These are phyloP conservation scores for Alternaria arbusti DNA, from an alignment of 2,329 filamentous ascomycete species.

Conservation along the genomic window DNA sequence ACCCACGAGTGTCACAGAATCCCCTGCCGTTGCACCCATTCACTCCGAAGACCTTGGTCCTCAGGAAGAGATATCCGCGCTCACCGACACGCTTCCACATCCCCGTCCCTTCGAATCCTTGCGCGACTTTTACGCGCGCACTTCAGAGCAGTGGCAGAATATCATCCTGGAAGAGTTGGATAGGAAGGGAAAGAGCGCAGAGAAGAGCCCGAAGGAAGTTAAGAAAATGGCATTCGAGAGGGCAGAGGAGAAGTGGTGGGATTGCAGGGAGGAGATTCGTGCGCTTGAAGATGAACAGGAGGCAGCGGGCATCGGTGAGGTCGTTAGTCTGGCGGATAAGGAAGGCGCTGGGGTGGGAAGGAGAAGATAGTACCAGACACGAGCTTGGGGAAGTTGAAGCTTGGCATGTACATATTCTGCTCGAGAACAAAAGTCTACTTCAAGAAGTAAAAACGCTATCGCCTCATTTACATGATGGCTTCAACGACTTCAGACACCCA, in stretches of 20 bases:
- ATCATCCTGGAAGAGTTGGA: conserved; percentile 77
- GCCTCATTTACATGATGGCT: conserved; percentile 28
- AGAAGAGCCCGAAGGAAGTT: conserved; percentile 83
- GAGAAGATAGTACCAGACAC: conserved; percentile 31
- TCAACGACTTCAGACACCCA: conserved; percentile 64
- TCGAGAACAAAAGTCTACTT: background rate
- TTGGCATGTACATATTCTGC: background rate
- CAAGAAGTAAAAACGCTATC: background rate
- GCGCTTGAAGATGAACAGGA: conserved; percentile 95
- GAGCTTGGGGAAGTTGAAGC: background rate
- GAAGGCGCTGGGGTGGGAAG: conserved; percentile 53
- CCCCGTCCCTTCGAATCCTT: conserved; percentile 84
- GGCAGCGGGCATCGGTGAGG: conserved; percentile 91
- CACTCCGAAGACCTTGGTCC: conserved; percentile 53
- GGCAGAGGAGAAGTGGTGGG: conserved; percentile 99
- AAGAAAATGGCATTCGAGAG: conserved; percentile 88
- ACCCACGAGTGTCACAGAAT: conserved; percentile 56
- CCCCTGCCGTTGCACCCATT: conserved; percentile 21
- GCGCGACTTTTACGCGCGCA: conserved; percentile 89
- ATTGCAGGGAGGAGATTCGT: conserved; percentile 91
- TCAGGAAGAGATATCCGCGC: conserved; percentile 61
- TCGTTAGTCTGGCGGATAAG: conserved; percentile 82
- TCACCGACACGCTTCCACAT: conserved; percentile 75
- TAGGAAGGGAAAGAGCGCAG: conserved; percentile 63
- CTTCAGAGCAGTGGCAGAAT: conserved; percentile 89